Percentiles rank a stretch among this genome's conserved stretches.
These are phyloP conservation scores for Gnaphalium uliginosum DNA, from an alignment of 129 eudicot genomes.

Conservation along the genomic window DNA sequence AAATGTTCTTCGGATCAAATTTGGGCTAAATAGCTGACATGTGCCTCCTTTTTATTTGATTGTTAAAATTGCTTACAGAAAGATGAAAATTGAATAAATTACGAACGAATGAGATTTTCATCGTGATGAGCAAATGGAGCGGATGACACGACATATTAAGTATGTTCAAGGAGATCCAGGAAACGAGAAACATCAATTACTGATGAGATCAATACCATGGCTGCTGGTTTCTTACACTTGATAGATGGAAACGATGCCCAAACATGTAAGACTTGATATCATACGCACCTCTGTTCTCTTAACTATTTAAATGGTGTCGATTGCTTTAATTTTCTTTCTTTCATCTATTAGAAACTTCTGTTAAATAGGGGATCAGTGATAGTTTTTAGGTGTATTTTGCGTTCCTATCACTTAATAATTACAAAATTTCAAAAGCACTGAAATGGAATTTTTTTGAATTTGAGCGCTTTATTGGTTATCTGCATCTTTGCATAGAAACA, in stretches of 20 bases:
- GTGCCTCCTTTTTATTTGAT: neutral
- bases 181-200: constrained; percentile 11
- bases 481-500: too few species aligned
- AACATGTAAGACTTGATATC: constrained; percentile 11
- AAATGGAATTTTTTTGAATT: too few species aligned
- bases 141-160: neutral
- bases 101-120: neutral
- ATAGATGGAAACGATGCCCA: neutral
- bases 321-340: too few species aligned
- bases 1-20: too few species aligned
- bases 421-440: too few species aligned
- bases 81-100: constrained; percentile 11
- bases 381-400: too few species aligned
- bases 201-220: constrained; percentile 12
- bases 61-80: neutral
- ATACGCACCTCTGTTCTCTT: neutral
- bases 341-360: too few species aligned
- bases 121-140: neutral
- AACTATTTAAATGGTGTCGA: neutral
- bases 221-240: constrained; percentile 3
- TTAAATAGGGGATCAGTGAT: too few species aligned
- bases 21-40: neutral
- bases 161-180: neutral
- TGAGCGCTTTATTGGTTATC: too few species aligned
- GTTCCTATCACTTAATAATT: too few species aligned